Conservation (phyloP, 257 asterid species). For the Solanum stenotomum region DNA sequence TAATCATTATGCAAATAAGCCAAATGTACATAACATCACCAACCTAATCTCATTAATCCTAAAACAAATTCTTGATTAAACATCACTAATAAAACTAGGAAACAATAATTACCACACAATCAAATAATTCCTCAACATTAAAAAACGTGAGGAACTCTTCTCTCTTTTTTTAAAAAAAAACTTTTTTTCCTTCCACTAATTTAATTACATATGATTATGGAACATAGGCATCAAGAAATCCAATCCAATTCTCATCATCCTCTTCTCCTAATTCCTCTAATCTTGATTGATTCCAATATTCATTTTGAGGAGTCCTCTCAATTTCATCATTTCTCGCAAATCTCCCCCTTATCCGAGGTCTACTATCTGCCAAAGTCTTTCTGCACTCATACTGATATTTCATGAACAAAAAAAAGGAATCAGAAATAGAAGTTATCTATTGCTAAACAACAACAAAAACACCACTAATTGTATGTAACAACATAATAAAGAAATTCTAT, state of each 20-base stretch:
- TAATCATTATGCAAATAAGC: neutral
- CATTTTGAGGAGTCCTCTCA: slow-evolving; percentile 33
- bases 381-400: slow-evolving; percentile 73
- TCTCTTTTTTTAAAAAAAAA: neutral
- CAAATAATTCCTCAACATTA: slow-evolving; percentile 29
- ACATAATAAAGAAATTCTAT: neutral
- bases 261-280: slow-evolving; percentile 33
- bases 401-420: neutral
- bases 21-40: neutral
- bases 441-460: neutral
- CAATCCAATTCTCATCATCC: slow-evolving; percentile 55
- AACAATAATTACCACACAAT: neutral
- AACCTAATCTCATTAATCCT: neutral
- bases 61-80: neutral
- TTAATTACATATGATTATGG: slow-evolving; percentile 18
- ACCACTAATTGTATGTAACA: neutral
- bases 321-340: slow-evolving; percentile 69
- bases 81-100: neutral
- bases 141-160: slow-evolving; percentile 27
- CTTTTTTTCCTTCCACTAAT: neutral
- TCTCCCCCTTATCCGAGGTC: slow-evolving; percentile 83
- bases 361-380: slow-evolving; percentile 79
- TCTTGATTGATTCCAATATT: slow-evolving; percentile 35
- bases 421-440: neutral
- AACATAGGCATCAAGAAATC: slow-evolving; percentile 51